Base-by-base conservation (phyloP, 73 alveolate genomes). In the Paramecium pentaurelia region DNA sequence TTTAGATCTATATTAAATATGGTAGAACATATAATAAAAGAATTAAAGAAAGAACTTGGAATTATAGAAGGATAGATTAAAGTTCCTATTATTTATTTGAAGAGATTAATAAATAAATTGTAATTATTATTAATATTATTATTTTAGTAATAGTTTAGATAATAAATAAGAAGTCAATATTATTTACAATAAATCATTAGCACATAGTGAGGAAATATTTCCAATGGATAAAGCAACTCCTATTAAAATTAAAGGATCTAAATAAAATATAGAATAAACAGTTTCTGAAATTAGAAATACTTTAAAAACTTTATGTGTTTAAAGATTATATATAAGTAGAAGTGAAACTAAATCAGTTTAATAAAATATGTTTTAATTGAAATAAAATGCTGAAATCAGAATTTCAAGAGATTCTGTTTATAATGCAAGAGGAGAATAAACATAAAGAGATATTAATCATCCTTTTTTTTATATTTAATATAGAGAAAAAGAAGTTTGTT, bases 281-380 rank as follows among this genome's bases (percentile, higher is more conserved):
- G 92, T 47, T 25, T 30, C 42, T 47, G 77, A 89, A 25, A 89
- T 89, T 12, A 20, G 38, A 1, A 58, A 89, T 10, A 71, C 49
- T 7, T 20, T 89, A 6, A 71, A 45, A 9, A 42, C 42, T 14
- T 7, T 71, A 36, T 89, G 59, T 44, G 91, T 89, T 89, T 47
- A 89, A 12, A 70, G 94, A 32, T 68, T 89, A 1, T 89, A 89
- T 49, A 47, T 89, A 12, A 89, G 92, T 45, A 58, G 92, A 44
- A 71, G 94, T 77, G 94, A 89, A 89, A 89, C 94, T 9, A 89
- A 89, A 36, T 71, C 42, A 8, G 94, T 89, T 42, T 30, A 89
- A 60, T 73, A 71, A 49, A 14, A 77, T 89, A 34, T 89, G 88
- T 45, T 58, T 51, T 28, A 58, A 60, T 45, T 71, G 38, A 71